Conservation (phyloP, 805 yeast genomes). For the Metschnikowia baotianmanensis region DNA sequence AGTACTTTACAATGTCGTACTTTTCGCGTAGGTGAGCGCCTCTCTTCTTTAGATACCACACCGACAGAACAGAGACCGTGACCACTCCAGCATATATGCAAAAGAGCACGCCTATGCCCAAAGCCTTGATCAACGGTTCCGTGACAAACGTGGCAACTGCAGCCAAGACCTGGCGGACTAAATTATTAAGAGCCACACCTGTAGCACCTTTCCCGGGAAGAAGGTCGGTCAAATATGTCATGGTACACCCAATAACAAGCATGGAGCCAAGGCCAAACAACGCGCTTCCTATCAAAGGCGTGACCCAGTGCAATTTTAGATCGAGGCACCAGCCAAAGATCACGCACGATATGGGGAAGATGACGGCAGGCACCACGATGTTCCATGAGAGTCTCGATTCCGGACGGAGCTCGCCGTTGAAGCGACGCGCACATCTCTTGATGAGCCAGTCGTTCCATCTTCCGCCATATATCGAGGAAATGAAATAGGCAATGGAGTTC, state of each 20-base stretch:
- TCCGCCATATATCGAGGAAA: slow-evolving; percentile 81
- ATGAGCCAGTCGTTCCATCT: slow-evolving; percentile 69
- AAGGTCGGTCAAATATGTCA: slow-evolving; percentile 79
- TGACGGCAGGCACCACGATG: slow-evolving; percentile 58
- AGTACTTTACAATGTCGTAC: slow-evolving; percentile 55
- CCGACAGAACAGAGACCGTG: slow-evolving; percentile 38
- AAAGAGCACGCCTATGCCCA: slow-evolving; percentile 70
- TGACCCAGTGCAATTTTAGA: slow-evolving; percentile 65
- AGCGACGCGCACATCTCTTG: slow-evolving; percentile 46
- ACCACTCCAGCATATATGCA: slow-evolving; percentile 64
- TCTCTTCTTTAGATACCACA: slow-evolving; percentile 48
- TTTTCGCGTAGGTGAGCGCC: slow-evolving; percentile 66
- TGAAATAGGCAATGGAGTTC: slow-evolving; percentile 71
- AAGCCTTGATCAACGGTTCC: slow-evolving; percentile 64
- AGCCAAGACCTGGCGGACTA: slow-evolving; percentile 70
- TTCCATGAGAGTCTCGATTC: slow-evolving; percentile 80
- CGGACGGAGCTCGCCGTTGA: slow-evolving; percentile 67
- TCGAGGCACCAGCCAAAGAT: slow-evolving; percentile 84
- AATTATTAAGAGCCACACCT: slow-evolving; percentile 80
- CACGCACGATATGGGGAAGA: slow-evolving; percentile 63
- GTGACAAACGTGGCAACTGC: slow-evolving; percentile 73
- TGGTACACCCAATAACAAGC: slow-evolving; percentile 79
- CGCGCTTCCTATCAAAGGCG: slow-evolving; percentile 80
- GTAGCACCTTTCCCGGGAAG: slow-evolving; percentile 88
- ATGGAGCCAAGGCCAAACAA: slow-evolving; percentile 79